Conservation (phyloP, 768 basidiomycete species). For the Russula sp. region DNA sequence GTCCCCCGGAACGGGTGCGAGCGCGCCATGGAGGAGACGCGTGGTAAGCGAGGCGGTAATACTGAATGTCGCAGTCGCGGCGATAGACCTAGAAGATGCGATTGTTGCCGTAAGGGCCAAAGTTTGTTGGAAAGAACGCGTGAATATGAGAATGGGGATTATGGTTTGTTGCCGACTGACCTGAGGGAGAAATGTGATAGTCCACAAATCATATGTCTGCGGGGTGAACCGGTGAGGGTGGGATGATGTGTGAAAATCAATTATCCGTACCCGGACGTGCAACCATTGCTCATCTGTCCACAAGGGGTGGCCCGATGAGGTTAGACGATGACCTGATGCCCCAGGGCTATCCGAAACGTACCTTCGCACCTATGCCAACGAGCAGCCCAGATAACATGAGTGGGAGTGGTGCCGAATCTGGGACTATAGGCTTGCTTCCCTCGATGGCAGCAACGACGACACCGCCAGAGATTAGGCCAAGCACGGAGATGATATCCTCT, state of each 20-base stretch:
- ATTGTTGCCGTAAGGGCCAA: slow-evolving; percentile 30
- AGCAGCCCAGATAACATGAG: slow-evolving; percentile 44
- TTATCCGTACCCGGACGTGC: slow-evolving; percentile 49
- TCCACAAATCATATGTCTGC: slow-evolving; percentile 59
- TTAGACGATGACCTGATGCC: background rate
- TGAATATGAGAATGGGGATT: background rate
- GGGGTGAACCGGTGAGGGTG: background rate
- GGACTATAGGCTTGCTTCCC: slow-evolving; percentile 27
- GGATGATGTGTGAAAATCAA: background rate
- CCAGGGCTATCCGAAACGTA: background rate
- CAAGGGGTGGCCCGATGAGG: background rate
- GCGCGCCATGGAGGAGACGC: slow-evolving; percentile 30
- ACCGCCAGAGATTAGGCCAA: slow-evolving; percentile 46
- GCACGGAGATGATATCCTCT: slow-evolving; percentile 37
- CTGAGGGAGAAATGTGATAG: slow-evolving; percentile 48
- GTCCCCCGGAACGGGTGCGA: slow-evolving; percentile 26
- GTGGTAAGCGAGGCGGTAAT: slow-evolving; percentile 41
- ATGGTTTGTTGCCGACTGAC: slow-evolving; percentile 30
- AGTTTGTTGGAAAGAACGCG: background rate
- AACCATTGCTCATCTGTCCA: slow-evolving; percentile 47
- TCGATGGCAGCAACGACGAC: slow-evolving; percentile 37
- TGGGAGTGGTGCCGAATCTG: slow-evolving; percentile 23
- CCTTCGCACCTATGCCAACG: slow-evolving; percentile 48
- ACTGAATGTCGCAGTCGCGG: slow-evolving; percentile 48
- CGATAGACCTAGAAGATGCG: slow-evolving; percentile 48